Percentiles rank a stretch among this genome's conserved stretches.
phyloP scores from a whole-genome alignment of 2,329 filamentous ascomycete species.

The Alternaria sp. region DNA sequence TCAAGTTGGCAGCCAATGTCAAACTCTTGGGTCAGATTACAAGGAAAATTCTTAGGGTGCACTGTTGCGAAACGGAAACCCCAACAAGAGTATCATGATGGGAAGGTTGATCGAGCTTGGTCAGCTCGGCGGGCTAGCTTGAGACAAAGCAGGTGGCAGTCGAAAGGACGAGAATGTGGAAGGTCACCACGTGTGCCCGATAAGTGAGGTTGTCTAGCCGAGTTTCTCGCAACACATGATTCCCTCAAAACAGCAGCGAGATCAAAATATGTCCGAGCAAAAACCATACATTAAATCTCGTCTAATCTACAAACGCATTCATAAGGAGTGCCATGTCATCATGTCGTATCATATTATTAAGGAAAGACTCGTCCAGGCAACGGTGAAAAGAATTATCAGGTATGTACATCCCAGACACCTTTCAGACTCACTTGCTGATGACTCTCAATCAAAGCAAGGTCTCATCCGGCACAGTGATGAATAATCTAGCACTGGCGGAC shows the following conservation, averaged over 20 bases:
- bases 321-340: slow-evolving; percentile 6
- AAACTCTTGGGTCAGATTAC: too few relatives aligned
- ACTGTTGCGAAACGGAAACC: too few relatives aligned
- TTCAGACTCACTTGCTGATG: slow-evolving; percentile 3
- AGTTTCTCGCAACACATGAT: neutral
- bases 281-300: neutral
- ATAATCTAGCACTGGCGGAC: slow-evolving; percentile 33
- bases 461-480: neutral
- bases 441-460: neutral
- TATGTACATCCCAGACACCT: neutral
- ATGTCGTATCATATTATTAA: neutral
- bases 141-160: neutral
- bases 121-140: too few relatives aligned
- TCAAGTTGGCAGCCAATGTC: too few relatives aligned
- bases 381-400: neutral
- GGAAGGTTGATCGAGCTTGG: too few relatives aligned
- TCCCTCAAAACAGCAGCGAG: fast-evolving
- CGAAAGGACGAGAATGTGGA: neutral
- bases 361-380: neutral
- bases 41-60: too few relatives aligned
- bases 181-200: neutral
- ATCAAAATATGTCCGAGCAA: neutral
- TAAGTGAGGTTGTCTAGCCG: neutral
- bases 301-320: neutral
- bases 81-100: too few relatives aligned